Percentiles rank a stretch among this genome's conserved stretches.
Conservation (phyloP, 306 rosid genomes). For the Datisca glomerata region DNA sequence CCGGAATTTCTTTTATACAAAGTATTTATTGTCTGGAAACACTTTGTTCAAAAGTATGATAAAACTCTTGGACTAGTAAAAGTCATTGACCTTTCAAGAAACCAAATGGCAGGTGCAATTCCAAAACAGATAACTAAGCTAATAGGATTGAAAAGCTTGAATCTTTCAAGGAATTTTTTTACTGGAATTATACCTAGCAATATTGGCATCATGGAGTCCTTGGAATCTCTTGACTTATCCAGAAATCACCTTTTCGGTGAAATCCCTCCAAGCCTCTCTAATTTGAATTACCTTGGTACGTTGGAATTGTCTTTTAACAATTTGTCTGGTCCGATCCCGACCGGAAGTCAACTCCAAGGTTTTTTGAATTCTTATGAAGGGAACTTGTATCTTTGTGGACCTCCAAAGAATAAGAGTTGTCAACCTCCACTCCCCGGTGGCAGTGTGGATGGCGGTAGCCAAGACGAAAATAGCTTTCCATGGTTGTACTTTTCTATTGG, state of each 20-base stretch:
- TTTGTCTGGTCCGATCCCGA: slow-evolving; percentile 1
- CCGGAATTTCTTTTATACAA: background rate
- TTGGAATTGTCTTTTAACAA: slow-evolving; percentile 12
- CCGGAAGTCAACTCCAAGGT: slow-evolving; percentile 6
- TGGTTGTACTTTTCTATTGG: too few relatives aligned
- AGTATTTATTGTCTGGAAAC: slow-evolving; percentile 2
- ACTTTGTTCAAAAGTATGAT: background rate
- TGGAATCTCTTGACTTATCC: slow-evolving; percentile 12
- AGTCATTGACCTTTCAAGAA: slow-evolving; percentile 8
- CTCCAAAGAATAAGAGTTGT: background rate
- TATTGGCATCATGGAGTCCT: background rate
- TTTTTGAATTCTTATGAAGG: too few relatives aligned
- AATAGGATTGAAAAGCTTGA: background rate
- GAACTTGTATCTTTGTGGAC: slow-evolving; percentile 14
- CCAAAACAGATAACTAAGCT: slow-evolving; percentile 6
- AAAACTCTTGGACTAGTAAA: background rate
- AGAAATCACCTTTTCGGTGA: slow-evolving; percentile 4
- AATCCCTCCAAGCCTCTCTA: slow-evolving; percentile 4
- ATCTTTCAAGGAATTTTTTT: slow-evolving; percentile 5
- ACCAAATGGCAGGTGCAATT: slow-evolving; percentile 1
- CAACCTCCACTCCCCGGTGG: too few relatives aligned
- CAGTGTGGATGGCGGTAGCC: too few relatives aligned
- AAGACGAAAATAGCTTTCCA: too few relatives aligned
- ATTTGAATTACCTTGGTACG: background rate
- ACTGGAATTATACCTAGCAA: background rate